Evolutionary conservation across 306 rosid species (phyloP).

Genomic region (Carpinus fangiana): DNA sequence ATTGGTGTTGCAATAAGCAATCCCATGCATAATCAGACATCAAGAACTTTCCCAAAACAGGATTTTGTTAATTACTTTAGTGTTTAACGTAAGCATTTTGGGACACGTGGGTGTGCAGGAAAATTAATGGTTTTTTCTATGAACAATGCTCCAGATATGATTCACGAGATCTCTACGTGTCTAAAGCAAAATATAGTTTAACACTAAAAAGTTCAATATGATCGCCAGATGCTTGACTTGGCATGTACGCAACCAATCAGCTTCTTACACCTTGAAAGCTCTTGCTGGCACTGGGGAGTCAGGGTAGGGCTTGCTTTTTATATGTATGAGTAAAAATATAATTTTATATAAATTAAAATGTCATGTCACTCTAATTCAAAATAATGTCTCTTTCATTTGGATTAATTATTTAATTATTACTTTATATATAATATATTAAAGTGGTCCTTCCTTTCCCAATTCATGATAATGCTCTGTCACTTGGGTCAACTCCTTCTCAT

Average conservation of each 20-base stretch:
- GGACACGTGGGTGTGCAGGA: conserved; percentile 1
- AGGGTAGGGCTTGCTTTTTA: background rate
- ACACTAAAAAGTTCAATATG: background rate
- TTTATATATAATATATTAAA: too few species aligned
- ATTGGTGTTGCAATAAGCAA: conserved; percentile 28
- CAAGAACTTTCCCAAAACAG: conserved; percentile 36
- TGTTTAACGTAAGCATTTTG: conserved; percentile 14
- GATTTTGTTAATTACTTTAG: conserved; percentile 11
- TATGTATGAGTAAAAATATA: too few species aligned
- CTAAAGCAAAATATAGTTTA: conserved; percentile 4
- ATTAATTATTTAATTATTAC: too few species aligned
- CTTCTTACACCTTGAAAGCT: background rate
- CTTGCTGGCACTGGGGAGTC: background rate
- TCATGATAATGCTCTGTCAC: too few species aligned
- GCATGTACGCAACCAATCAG: background rate
- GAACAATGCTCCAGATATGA: background rate
- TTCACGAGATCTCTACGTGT: conserved; percentile 37
- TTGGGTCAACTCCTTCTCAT: too few species aligned
- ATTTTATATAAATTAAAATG: too few species aligned
- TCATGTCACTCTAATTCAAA: too few species aligned
- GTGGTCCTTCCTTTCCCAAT: too few species aligned
- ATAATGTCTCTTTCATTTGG: too few species aligned
- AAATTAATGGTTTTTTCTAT: conserved; percentile 14
- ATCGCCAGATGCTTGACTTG: conserved; percentile 1
- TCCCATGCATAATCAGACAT: conserved; percentile 16